phyloP scores from a whole-genome alignment of 768 basidiomycete genomes.

The Phylloporus rhodoxanthus region DNA sequence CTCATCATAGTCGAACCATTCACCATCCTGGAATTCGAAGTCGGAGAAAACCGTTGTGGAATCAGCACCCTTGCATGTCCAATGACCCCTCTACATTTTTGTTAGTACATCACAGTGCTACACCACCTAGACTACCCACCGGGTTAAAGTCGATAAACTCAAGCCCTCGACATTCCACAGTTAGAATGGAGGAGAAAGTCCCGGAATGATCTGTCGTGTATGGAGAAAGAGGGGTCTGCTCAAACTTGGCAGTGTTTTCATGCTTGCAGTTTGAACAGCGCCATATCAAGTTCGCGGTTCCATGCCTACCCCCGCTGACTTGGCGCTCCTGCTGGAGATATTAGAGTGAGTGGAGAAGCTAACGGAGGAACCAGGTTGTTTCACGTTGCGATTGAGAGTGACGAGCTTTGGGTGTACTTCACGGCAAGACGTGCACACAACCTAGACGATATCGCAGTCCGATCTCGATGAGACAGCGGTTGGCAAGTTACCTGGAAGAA shows the following conservation, averaged over 20 bases:
- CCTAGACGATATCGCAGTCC: constrained; percentile 33
- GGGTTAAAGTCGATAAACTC: constrained; percentile 80
- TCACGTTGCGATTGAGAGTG: constrained; percentile 63
- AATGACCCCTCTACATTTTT: constrained; percentile 52
- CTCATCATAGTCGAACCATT: constrained; percentile 89
- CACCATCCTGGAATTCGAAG: constrained; percentile 46
- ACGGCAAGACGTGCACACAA: constrained; percentile 75
- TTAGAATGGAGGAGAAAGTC: constrained; percentile 58
- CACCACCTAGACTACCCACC: constrained; percentile 35
- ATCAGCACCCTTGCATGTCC: constrained; percentile 66
- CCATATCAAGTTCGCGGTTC: constrained; percentile 78
- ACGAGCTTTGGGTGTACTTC: constrained; percentile 71
- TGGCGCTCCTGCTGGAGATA: constrained; percentile 55
- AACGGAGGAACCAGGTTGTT: neutral
- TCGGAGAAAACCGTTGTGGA: constrained; percentile 54
- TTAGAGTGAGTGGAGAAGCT: constrained; percentile 1
- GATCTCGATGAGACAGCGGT: too few species aligned
- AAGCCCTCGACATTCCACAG: constrained; percentile 80
- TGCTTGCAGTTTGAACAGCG: constrained; percentile 70
- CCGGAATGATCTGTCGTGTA: constrained; percentile 58
- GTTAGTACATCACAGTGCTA: neutral
- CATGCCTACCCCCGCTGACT: constrained; percentile 61
- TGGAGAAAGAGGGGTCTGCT: constrained; percentile 42
- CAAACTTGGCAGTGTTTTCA: constrained; percentile 79
- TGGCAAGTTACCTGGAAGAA: constrained; percentile 58